Evolutionary conservation across 2,329 filamentous ascomycete genomes (phyloP), one percentile per base, ranked within the genome.

Genomic region (Hirsutella minnesotensis): DNA sequence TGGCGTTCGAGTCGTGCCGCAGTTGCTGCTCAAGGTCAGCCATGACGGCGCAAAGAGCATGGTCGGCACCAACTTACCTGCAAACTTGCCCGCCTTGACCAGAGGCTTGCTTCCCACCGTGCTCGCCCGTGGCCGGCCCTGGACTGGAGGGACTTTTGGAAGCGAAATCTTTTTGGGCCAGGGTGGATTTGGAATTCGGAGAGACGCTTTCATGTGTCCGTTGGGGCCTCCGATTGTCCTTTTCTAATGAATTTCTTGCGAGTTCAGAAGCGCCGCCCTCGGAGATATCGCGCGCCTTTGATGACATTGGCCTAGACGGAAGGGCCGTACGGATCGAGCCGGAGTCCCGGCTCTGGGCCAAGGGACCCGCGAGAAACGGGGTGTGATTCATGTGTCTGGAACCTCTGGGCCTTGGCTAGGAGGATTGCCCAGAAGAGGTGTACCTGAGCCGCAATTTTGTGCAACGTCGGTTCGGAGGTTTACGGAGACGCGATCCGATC

Each of bases 1-100:
- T 20, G 92, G 92, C 38, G 92, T 98, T 60, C 84, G 81, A 41
- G 88, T 95, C 15, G 92, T 96, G 45, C 83, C 83, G 60, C 92
- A 98, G 64, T 98, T 98, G 60, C 92, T 98, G 48, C 29, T 30
- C 40, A 9, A 12, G 22, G 29, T 43, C 29, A 44, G 41, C 46
- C 19, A 42, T 9, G 24, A 19, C 29, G 19, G 4, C 20, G 7
- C n/a, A 10, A 3, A 16, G 2, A 5, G 1, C 15, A 5, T n/a
- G 21, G 15, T 16, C 24, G 12, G 18, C n/a, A n/a, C 9, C 9
- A 37, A 55, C 72, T 56, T 65, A 84, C 82, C 81, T 86, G 77
- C 82, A 86, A 38, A 83, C 67, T 58, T 86, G 82, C 3, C 80
- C 81, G 40, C 65, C 68, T 36, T 79, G 66, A 27, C 56, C 56